phyloP scores from a whole-genome alignment of 306 rosid genomes.

The Quercus variabilis region DNA sequence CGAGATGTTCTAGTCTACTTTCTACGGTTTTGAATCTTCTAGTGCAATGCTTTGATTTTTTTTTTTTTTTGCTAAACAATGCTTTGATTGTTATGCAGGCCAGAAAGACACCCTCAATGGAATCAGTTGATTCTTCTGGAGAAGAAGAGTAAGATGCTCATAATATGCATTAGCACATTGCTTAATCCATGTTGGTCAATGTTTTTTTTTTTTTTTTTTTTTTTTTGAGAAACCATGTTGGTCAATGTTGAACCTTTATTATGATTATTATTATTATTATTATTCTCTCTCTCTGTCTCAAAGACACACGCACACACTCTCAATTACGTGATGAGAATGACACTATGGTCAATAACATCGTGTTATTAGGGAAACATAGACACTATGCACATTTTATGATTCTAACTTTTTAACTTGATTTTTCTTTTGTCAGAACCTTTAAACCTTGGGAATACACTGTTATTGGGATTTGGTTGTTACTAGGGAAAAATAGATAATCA shows the following conservation, averaged over 20 bases:
- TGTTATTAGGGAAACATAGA: too few relatives aligned
- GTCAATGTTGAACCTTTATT: neutral
- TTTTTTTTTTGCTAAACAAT: neutral
- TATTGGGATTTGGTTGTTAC: neutral
- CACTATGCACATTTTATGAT: too few relatives aligned
- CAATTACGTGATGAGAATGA: too few relatives aligned
- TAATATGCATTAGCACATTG: conserved; percentile 5
- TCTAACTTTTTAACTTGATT: too few relatives aligned
- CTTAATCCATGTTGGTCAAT: neutral
- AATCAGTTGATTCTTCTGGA: conserved; percentile 94
- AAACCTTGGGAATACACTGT: too few relatives aligned
- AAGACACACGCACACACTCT: too few relatives aligned
- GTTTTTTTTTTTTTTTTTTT: too few relatives aligned
- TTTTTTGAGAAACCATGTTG: neutral
- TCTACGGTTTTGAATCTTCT: neutral
- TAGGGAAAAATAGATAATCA: neutral
- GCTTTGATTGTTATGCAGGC: conserved; percentile 52
- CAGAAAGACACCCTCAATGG: conserved; percentile 86
- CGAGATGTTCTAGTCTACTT: conserved; percentile 1
- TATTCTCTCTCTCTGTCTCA: too few relatives aligned
- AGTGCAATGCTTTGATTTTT: conserved; percentile 22
- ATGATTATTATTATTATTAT: too few relatives aligned
- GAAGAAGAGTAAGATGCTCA: conserved; percentile 90
- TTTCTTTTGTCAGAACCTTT: too few relatives aligned
- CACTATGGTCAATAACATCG: too few relatives aligned